Evolutionary conservation across 2,329 filamentous ascomycete species (phyloP), one percentile per base, ranked within the genome.

Genomic region (Malbranchea cinnamomea): DNA sequence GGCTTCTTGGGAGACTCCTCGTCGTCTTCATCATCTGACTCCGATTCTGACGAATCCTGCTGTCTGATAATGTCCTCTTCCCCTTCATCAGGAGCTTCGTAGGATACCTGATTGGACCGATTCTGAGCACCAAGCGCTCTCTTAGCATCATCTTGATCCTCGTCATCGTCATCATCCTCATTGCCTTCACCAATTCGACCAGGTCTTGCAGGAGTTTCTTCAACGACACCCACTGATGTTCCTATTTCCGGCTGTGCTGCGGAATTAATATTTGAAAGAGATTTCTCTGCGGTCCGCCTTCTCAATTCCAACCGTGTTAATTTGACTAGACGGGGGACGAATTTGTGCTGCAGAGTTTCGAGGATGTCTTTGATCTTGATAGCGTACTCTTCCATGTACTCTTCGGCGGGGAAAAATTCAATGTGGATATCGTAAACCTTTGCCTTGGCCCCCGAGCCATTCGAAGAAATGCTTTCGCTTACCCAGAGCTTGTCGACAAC

Each of bases 61-160:
- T 63, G 61, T 43, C 78, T 74, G 32, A 91, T 73, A 20, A 68
- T 74, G 41, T 82, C 73, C 45, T 91, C 71, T 47, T 95, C 89
- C 3, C 87, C 87, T 4, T 93, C 85, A 48, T 95, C 89, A 26
- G 92, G 91, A 19, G 77, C 81, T 22, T 83, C 87, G 43, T 94
- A 95, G 9, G 83, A 89, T 2, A 87, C 75, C 17, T 78, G 80
- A 54, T 93, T 80, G 30, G 68, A 64, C 23, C 80, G 75, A 50
- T 92, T 89, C 26, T 74, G 71, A 14, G 37, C 42, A 24, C 51
- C 46, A 74, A 85, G 28, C 71, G 62, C 62, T 31, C 70, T 62
- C 37, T 65, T 68, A 32, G 70, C 68, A 35, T 70, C 82, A 48
- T 91, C 81, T 33, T 74, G 75, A 31, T 89, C 85, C 25, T 74